phyloP scores from a whole-genome alignment of 148 eudicot species.

The Arctostaphylos glauca region DNA sequence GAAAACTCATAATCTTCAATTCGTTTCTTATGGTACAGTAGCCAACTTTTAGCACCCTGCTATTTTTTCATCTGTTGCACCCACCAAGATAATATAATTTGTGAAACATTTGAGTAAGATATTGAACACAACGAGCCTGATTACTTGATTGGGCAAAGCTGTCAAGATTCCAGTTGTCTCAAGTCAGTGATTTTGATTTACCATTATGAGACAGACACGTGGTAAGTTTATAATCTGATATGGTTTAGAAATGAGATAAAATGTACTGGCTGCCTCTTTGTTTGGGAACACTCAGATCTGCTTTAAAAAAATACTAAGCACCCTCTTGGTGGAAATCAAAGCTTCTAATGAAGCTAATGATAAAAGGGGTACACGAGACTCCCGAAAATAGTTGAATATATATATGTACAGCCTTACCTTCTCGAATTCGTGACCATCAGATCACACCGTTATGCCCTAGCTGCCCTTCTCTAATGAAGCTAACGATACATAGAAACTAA shows the following conservation, averaged over 20 bases:
- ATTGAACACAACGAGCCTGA: background rate
- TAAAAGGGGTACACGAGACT: too few species aligned
- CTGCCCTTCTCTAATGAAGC: too few species aligned
- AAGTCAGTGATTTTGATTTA: background rate
- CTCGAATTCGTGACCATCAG: too few species aligned
- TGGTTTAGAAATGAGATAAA: background rate
- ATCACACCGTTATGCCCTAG: too few species aligned
- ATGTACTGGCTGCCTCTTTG: background rate
- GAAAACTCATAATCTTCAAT: background rate
- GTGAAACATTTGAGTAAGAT: background rate
- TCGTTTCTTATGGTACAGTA: background rate
- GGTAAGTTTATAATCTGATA: background rate
- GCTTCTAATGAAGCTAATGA: too few species aligned
- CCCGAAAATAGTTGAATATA: too few species aligned
- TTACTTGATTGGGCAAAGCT: background rate
- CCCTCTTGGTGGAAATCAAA: too few species aligned
- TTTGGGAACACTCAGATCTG: background rate
- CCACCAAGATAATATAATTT: background rate
- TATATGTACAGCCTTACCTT: too few species aligned
- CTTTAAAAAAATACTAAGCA: too few species aligned
- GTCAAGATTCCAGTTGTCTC: background rate
- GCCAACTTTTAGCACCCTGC: background rate
- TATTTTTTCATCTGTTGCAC: background rate
- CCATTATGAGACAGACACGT: background rate
- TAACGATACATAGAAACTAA: too few species aligned